Evolutionary conservation across 2,329 filamentous ascomycete species (phyloP).

Genomic region (Talaromyces sp.): DNA sequence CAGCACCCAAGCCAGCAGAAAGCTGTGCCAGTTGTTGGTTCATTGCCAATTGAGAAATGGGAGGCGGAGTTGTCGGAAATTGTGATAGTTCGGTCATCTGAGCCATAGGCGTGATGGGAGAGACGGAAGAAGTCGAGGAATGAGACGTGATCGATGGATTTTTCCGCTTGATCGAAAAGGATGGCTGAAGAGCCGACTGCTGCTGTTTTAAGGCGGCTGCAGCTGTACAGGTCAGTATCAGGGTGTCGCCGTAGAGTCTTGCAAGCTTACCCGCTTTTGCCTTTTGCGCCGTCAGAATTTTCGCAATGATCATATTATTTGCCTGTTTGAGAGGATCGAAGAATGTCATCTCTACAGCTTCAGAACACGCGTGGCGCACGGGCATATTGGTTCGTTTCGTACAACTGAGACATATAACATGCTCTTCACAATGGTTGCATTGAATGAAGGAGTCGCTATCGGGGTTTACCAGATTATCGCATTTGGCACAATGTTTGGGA

Average conservation of each 20-base stretch:
- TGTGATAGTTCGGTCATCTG: not conserved
- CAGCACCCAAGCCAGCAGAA: not conserved
- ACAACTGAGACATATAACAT: constrained; percentile 8
- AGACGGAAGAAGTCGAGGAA: constrained; percentile 8
- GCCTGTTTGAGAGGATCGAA: constrained; percentile 11
- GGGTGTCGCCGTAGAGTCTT: not conserved
- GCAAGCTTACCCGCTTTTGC: not conserved
- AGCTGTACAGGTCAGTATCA: not conserved
- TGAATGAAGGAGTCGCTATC: constrained; percentile 7
- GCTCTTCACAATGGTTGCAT: constrained; percentile 10
- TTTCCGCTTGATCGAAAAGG: constrained; percentile 5
- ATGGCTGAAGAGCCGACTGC: constrained; percentile 4
- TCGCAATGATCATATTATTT: not conserved
- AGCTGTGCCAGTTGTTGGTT: not conserved
- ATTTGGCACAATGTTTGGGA: constrained; percentile 12
- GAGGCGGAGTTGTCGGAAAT: not conserved
- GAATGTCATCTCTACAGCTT: constrained; percentile 13
- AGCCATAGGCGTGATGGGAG: not conserved
- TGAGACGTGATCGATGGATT: constrained; percentile 1
- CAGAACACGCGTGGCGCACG: constrained; percentile 9
- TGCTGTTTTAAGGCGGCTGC: not conserved
- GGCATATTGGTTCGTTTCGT: constrained; percentile 14
- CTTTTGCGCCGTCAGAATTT: constrained; percentile 10
- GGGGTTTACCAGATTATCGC: constrained; percentile 1
- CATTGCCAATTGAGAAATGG: not conserved